These are phyloP conservation scores for Kodamaea sagamina DNA, from an alignment of 805 yeast species.

Conservation along the genomic window DNA sequence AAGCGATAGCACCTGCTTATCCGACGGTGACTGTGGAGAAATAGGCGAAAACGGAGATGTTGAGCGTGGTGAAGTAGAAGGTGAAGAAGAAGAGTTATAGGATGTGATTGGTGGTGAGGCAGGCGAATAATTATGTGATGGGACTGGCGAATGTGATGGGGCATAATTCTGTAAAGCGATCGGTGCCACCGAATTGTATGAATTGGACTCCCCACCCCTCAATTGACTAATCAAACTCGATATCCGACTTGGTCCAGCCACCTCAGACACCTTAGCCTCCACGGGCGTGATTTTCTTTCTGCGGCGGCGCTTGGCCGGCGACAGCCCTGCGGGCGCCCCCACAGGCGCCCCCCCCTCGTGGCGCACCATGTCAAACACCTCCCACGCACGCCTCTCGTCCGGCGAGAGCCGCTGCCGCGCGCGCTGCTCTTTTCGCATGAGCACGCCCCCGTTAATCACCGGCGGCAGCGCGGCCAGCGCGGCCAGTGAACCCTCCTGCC, in stretches of 20 bases:
- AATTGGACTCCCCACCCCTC: not conserved
- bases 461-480: too few relatives aligned
- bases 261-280: not conserved
- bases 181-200: too few relatives aligned
- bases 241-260: constrained; percentile 13
- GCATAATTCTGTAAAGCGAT: too few relatives aligned
- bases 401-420: constrained; percentile 29
- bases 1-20: constrained; percentile 21
- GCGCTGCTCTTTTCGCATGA: constrained; percentile 35
- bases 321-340: not conserved
- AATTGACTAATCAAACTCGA: constrained; percentile 16
- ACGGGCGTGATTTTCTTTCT: constrained; percentile 17
- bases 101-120: not conserved
- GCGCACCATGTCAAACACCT: constrained; percentile 34
- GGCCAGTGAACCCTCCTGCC: constrained; percentile 6
- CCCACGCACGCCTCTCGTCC: constrained; percentile 43
- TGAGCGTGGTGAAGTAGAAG: constrained; percentile 7
- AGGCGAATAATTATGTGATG: not conserved
- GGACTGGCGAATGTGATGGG: too few relatives aligned
- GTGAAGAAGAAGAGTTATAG: not conserved
- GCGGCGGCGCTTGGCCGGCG: constrained; percentile 18
- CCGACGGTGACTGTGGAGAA: constrained; percentile 13
- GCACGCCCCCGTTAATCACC: constrained; percentile 38
- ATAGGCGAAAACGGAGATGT: constrained; percentile 10
- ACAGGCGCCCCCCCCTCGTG: constrained; percentile 12